Percentiles rank a stretch among this genome's conserved stretches.
Evolutionary conservation across 2,329 filamentous ascomycete genomes (phyloP).

Genomic region (Eutypella sp.): DNA sequence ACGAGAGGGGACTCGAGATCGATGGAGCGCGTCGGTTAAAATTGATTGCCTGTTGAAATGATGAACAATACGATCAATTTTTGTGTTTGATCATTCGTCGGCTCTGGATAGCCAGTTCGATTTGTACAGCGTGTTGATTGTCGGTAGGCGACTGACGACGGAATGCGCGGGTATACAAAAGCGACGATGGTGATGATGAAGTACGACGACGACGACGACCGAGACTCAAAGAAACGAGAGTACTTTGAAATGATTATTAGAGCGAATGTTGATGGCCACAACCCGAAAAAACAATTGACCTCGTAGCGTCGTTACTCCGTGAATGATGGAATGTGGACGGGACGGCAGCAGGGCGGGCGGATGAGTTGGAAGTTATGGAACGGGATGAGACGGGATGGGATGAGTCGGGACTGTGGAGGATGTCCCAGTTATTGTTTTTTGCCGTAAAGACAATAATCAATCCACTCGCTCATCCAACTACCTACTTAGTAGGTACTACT

Average conservation of each 20-base stretch:
- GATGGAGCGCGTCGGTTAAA: not conserved
- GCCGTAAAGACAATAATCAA: too few relatives aligned
- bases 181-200: not conserved
- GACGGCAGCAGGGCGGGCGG: not conserved
- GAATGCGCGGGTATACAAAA: not conserved
- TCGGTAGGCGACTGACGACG: not conserved
- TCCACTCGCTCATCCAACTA: too few relatives aligned
- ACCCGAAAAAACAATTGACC: not conserved
- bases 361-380: not conserved
- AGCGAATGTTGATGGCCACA: not conserved
- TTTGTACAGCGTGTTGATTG: too few relatives aligned
- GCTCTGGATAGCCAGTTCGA: too few relatives aligned
- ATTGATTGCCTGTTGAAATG: not conserved
- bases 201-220: not conserved
- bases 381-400: not conserved
- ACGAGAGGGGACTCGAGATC: not conserved
- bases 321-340: not conserved
- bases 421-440: too few relatives aligned
- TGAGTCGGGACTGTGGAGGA: not conserved
- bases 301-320: not conserved
- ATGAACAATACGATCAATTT: too few relatives aligned
- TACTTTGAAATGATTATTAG: not conserved
- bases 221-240: not conserved
- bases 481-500: too few relatives aligned
- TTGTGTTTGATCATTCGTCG: too few relatives aligned